phyloP scores from a whole-genome alignment of 2,329 filamentous ascomycete species.

The Epichloe hybrida region DNA sequence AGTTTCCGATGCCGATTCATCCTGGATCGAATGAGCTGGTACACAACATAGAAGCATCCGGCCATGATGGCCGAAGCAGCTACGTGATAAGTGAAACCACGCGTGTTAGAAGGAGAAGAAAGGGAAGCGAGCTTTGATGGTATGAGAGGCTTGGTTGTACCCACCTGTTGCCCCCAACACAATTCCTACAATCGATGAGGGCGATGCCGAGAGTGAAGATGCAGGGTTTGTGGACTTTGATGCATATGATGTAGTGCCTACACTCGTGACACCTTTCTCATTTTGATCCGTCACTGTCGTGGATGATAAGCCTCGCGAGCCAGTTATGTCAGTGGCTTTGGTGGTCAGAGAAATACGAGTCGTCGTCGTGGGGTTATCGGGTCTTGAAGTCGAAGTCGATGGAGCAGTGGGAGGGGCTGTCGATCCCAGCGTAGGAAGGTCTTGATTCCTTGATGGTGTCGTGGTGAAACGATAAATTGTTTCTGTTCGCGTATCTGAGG shows the following conservation, averaged over 20 bases:
- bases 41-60: neutral
- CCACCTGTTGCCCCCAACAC: conserved; percentile 8
- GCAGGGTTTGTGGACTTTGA: neutral
- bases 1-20: neutral
- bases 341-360: neutral
- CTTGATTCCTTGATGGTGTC: neutral
- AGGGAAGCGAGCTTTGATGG: neutral
- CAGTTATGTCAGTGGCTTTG: neutral
- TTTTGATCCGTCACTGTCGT: neutral
- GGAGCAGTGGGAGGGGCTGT: neutral
- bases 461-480: conserved; percentile 9
- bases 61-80: conserved; percentile 1
- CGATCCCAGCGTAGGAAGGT: neutral
- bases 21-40: neutral
- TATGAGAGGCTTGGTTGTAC: neutral
- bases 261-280: neutral
- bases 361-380: neutral
- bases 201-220: neutral
- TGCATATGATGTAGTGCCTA: neutral
- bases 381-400: neutral
- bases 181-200: conserved; percentile 3
- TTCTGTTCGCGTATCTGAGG: conserved; percentile 8
- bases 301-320: neutral
- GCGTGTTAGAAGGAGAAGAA: neutral
- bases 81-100: neutral